phyloP scores from a whole-genome alignment of 352 stramenopile genomes.

The Phytophthora aleatoria region DNA sequence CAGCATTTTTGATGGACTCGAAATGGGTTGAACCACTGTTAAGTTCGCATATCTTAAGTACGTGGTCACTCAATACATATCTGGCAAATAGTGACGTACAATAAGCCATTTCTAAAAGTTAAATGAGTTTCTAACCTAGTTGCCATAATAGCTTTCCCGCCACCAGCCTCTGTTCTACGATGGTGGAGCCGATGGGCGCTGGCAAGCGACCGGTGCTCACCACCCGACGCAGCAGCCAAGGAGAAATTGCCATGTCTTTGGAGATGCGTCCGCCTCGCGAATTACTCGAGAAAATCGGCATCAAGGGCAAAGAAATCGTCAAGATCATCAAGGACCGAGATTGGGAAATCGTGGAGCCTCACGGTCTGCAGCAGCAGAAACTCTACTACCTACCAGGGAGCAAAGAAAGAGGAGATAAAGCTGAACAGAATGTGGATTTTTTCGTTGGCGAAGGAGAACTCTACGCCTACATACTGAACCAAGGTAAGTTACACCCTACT shows the following conservation, averaged over 20 bases:
- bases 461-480: slow-evolving; percentile 41
- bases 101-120: not conserved
- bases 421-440: slow-evolving; percentile 21
- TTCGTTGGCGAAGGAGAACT: slow-evolving; percentile 43
- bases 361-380: slow-evolving; percentile 31
- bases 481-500: slow-evolving; percentile 23
- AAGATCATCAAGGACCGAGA: slow-evolving; percentile 27
- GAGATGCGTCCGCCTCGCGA: slow-evolving; percentile 29
- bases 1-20: slow-evolving; percentile 22
- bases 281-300: slow-evolving; percentile 30
- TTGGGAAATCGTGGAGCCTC: slow-evolving; percentile 30
- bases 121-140: not conserved
- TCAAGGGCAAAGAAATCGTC: slow-evolving; percentile 40
- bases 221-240: slow-evolving; percentile 16
- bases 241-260: slow-evolving; percentile 27
- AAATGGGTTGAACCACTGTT: slow-evolving; percentile 11
- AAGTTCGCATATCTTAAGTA: slow-evolving; percentile 2
- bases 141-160: not conserved
- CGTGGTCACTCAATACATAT: not conserved
- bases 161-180: slow-evolving; percentile 1
- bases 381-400: slow-evolving; percentile 29
- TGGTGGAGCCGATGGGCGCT: not conserved
- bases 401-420: slow-evolving; percentile 3
- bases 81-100: not conserved
- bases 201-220: slow-evolving; percentile 1